Percentiles rank a stretch among this genome's conserved stretches.
phyloP scores from a whole-genome alignment of 495 filamentous ascomycete species.

The Hypoxylon perforatum region DNA sequence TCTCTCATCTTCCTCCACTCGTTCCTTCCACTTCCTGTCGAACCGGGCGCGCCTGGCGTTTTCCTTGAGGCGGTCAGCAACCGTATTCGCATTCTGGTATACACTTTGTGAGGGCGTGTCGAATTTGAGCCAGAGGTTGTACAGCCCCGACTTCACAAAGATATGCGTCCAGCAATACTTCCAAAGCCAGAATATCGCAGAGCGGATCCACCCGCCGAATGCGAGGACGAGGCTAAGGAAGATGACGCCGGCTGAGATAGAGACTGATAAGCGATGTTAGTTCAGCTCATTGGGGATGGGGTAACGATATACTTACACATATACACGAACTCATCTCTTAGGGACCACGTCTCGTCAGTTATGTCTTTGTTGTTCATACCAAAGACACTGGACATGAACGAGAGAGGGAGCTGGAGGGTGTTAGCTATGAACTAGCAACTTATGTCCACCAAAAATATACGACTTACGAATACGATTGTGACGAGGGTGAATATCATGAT shows the following conservation, averaged over 20 bases:
- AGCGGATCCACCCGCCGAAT: slow-evolving; percentile 40
- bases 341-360: slow-evolving; percentile 35
- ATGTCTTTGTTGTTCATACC: slow-evolving; percentile 56
- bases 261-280: slow-evolving; percentile 32
- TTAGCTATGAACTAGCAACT: neutral
- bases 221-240: slow-evolving; percentile 47
- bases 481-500: slow-evolving; percentile 75
- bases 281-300: neutral
- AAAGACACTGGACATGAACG: slow-evolving; percentile 55
- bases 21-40: neutral
- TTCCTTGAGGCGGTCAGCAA: neutral
- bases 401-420: slow-evolving; percentile 48
- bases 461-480: slow-evolving; percentile 65
- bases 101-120: slow-evolving; percentile 16
- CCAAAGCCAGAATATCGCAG: slow-evolving; percentile 24
- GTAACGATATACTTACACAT: slow-evolving; percentile 45
- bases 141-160: slow-evolving; percentile 30
- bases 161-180: slow-evolving; percentile 16
- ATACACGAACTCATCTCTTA: slow-evolving; percentile 45
- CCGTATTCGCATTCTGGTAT: neutral
- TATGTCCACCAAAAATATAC: neutral
- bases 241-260: slow-evolving; percentile 49
- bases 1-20: neutral
- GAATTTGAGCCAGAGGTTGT: slow-evolving; percentile 17
- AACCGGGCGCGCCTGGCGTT: neutral